Base-by-base conservation (phyloP, 306 rosid genomes). In the Glycine tomentella region DNA sequence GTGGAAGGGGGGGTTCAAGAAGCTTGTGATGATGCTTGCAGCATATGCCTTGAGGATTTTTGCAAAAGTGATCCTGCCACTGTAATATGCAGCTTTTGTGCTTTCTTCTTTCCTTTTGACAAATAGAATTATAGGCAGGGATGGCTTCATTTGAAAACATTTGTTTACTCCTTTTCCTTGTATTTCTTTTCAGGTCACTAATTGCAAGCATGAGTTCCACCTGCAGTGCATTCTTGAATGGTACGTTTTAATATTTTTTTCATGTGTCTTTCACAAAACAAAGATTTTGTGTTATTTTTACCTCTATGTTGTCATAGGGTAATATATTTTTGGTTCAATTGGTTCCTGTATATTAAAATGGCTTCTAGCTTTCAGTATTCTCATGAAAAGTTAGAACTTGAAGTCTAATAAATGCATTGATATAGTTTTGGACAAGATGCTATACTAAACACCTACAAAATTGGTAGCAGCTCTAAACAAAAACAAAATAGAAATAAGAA, bases 191-290 rank as follows among this genome's bases (percentile, higher is more conserved):
- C 90, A 93, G 98, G 82, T 90, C 76, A 93, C 98, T 62, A 80
- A 72, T 76, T 93, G 98, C 94, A 91, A 77, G 85, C 98, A 93
- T 51, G 94, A 91, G 73, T 91, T 89, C 85, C 98, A 93, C 83
- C 91, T 93, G 81, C 98, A 93, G 79, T 93, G 98, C 90, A 93
- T 93, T 85, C 94, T 93, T 79, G 98, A 93, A 88, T 93, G 98
- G 98, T 91, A 91, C 58, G 50, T 25, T 34, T 51, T 58, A 71
- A 31, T 72, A 70, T n/a, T 12, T 70, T 62, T 46, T 77, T 77
- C 70, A 10, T 20, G 33, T 17, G 44, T 17, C 40, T 38, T 13
- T 77, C 53, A 33, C 3, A 20, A 40, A 36, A 77, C 65, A 0
- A 50, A n/a, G 4, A 9, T 12, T 2, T 76, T 62, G 17, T 76